Percentiles rank a stretch among this genome's conserved stretches.
Evolutionary conservation across 306 rosid genomes (phyloP).

Genomic region (Rosa multiflora): DNA sequence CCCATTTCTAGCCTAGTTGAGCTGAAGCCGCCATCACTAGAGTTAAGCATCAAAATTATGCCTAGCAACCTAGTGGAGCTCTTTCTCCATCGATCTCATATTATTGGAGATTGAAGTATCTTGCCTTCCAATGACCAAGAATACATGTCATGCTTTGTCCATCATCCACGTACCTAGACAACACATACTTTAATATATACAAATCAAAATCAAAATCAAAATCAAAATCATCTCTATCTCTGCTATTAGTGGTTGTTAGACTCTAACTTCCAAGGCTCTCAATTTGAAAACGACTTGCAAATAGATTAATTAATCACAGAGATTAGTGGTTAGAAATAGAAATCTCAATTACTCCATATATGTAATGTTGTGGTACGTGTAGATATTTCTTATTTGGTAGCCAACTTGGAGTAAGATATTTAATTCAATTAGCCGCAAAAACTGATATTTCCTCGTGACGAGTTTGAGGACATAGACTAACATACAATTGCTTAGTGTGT

Average conservation of each 20-base stretch:
- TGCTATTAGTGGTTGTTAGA: not conserved
- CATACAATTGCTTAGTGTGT: not conserved
- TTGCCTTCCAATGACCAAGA: not conserved
- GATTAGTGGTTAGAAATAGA: not conserved
- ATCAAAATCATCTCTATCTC: constrained; percentile 3
- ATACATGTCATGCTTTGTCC: not conserved
- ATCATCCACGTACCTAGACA: not conserved
- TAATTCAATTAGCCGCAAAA: constrained; percentile 1
- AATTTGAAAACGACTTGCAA: not conserved
- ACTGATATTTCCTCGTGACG: not conserved
- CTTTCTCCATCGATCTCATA: not conserved
- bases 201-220: too few relatives aligned
- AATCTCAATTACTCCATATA: not conserved
- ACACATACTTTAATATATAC: not conserved
- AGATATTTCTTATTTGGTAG: constrained; percentile 4
- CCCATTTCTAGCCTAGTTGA: not conserved
- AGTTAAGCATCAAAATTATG: constrained; percentile 1
- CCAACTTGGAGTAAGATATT: not conserved
- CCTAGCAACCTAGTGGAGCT: not conserved
- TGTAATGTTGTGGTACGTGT: not conserved
- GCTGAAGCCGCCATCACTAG: not conserved
- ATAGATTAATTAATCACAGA: not conserved
- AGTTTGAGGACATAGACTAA: not conserved
- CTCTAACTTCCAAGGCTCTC: not conserved
- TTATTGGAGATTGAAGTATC: not conserved